These are phyloP conservation scores for Ascosphaera apis DNA, from an alignment of 2,329 filamentous ascomycete species.

Conservation along the genomic window DNA sequence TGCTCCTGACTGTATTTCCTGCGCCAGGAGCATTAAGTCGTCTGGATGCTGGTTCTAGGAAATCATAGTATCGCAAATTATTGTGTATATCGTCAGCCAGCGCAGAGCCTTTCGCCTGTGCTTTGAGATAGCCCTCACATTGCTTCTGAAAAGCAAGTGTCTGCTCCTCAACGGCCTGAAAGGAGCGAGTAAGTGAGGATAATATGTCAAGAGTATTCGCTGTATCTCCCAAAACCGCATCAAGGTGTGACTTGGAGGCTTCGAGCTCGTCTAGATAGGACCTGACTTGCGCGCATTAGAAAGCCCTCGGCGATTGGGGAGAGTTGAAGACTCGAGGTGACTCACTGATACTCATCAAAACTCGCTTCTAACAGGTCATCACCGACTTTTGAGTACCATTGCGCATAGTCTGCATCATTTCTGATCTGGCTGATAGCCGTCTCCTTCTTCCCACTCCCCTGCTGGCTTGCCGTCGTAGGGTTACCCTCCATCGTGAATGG, in stretches of 20 bases:
- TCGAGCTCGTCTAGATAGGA: conserved; percentile 62
- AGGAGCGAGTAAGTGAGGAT: conserved; percentile 59
- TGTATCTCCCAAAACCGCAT: conserved; percentile 54
- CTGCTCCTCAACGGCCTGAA: conserved; percentile 67
- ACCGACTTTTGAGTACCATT: conserved; percentile 36
- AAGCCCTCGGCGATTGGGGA: background rate
- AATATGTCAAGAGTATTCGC: conserved; percentile 53
- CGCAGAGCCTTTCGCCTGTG: conserved; percentile 55
- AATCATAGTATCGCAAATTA: conserved; percentile 85
- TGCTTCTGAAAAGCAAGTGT: conserved; percentile 84
- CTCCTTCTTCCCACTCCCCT: too few species aligned
- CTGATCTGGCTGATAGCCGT: conserved; percentile 16
- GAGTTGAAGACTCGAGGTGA: conserved; percentile 1
- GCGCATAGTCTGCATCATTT: conserved; percentile 35
- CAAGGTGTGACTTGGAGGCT: conserved; percentile 60
- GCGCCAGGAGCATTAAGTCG: conserved; percentile 82
- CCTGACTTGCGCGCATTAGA: conserved; percentile 18
- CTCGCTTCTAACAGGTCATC: conserved; percentile 54
- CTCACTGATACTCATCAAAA: conserved; percentile 64
- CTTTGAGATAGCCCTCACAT: conserved; percentile 65
- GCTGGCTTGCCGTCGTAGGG: background rate
- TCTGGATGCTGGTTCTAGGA: conserved; percentile 73
- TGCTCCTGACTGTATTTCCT: conserved; percentile 59
- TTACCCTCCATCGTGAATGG: background rate
- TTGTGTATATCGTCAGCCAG: conserved; percentile 68